phyloP scores from a whole-genome alignment of 495 filamentous ascomycete genomes.

The Entonaema liquescens region DNA sequence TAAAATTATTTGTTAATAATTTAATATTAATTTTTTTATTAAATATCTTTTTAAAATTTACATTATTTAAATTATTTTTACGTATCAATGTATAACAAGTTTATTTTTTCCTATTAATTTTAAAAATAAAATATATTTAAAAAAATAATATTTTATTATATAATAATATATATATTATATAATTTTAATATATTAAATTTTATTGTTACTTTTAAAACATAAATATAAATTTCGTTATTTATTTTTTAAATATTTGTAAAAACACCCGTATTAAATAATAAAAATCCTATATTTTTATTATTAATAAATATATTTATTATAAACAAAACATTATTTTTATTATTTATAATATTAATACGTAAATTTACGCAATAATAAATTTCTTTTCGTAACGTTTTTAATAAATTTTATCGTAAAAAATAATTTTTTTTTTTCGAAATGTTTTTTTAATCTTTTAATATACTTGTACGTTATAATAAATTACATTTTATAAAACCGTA shows the following conservation, averaged over 20 bases:
- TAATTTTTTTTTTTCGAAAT: no score
- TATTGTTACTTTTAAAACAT: background rate
- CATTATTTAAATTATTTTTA: background rate
- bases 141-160: background rate
- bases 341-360: background rate
- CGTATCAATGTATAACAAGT: background rate
- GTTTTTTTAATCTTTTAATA: no score
- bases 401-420: background rate
- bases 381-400: background rate
- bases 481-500: no score
- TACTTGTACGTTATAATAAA: no score
- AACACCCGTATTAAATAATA: background rate
- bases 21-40: background rate
- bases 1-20: background rate
- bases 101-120: background rate
- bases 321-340: background rate
- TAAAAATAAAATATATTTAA: background rate
- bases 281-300: conserved; percentile 2
- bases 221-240: background rate
- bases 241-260: background rate
- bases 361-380: background rate
- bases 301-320: background rate
- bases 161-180: background rate
- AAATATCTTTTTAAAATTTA: background rate
- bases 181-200: conserved; percentile 1